Base-by-base conservation (phyloP, 768 basidiomycete species). In the Phanerodontia chrysosporium region DNA sequence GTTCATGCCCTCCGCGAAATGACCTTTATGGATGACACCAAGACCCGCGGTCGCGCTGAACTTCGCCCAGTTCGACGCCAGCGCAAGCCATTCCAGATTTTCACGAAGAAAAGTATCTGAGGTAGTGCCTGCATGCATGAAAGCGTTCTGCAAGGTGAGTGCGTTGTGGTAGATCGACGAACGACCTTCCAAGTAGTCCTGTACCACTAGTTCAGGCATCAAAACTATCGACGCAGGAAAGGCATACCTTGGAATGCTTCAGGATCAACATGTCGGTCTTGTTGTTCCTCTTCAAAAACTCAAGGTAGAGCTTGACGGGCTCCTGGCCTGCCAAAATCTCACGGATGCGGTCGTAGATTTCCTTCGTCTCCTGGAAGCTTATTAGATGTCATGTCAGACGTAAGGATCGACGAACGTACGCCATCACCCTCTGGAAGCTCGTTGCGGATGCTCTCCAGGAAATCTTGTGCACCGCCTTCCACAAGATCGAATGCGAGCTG, bases 101-200 rank as follows among this genome's bases (percentile, higher is more conserved):
- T 98, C 92, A 13, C 95, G 86, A 21, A 99, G 78, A 76, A 98
- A 99, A 25, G 82, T 70, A 67, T 99, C 97, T 1, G 95, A 95
- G 0, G 95, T 94, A 2, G 97, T 99, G 49, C 97, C 97, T n/a
- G 96, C 87, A 69, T 97, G 89, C 86, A 96, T 95, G 72, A 95
- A 98, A 1, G 97, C 95, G 72, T 99, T 98, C 71, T 95, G 92
- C 58, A 99, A 83, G 8, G 95, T 95, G 62, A 99, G 83, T 3
- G 97, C 95, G 5, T 93, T 95, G 75, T 99, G 97, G 71, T 95
- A 98, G 69, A 99, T 92, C 21, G 96, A 98, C 24, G 92, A 95
- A 36, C 96, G 89, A 27, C 94, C 83, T 68, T 98, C 96, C 22
- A 98, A 79, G 1, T 86, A 85, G 53, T 98, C 95, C 92, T 95